Conservation (phyloP, 441 rosid species). For the Corymbia calophylla region DNA sequence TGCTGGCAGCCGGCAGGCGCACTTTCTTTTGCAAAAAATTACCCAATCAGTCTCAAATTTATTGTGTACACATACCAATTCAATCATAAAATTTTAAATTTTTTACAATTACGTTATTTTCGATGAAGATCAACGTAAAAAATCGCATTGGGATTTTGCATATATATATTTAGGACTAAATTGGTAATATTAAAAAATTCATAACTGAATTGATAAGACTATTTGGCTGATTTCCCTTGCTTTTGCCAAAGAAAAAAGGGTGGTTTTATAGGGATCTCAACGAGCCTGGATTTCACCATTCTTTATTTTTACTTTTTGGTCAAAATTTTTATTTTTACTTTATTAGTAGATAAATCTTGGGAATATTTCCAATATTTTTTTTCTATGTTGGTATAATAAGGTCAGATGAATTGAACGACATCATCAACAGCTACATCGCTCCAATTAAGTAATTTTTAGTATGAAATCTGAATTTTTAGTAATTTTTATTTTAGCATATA, state of each 20-base stretch:
- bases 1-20: neutral
- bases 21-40: neutral
- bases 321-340: neutral
- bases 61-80: rapidly evolving
- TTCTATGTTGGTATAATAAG: neutral
- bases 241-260: neutral
- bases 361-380: neutral
- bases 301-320: neutral
- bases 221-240: rapidly evolving
- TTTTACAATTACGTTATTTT: rapidly evolving
- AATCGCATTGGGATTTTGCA: neutral
- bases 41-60: rapidly evolving
- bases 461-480: neutral
- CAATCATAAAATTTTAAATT: rapidly evolving
- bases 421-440: neutral
- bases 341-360: neutral
- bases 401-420: neutral
- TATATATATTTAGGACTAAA: neutral
- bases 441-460: neutral
- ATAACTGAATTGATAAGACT: rapidly evolving
- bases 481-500: neutral
- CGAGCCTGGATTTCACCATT: neutral
- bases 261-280: neutral
- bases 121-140: rapidly evolving
- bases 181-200: neutral